Percentiles rank a stretch among this genome's conserved stretches.
Evolutionary conservation across 257 asterid species (phyloP).

Genomic region (Henckelia pumila): DNA sequence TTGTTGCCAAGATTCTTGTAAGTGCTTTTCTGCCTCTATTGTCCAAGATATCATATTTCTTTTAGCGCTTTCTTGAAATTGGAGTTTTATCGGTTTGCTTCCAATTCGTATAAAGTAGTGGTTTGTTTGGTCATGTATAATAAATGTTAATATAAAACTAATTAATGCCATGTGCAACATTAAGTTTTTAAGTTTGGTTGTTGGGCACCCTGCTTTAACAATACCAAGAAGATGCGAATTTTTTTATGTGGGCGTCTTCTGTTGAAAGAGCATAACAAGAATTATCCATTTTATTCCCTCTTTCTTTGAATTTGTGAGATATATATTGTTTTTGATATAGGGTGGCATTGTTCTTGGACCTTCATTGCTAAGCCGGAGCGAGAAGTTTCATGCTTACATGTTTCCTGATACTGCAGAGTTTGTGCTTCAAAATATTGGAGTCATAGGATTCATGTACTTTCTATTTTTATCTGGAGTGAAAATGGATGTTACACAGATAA

Average conservation of each 20-base stretch:
- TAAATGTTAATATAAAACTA: too few relatives aligned
- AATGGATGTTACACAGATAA: slow-evolving; percentile 41
- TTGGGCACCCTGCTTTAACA: too few relatives aligned
- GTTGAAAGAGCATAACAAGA: background rate
- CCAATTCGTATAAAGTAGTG: background rate
- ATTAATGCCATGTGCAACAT: too few relatives aligned
- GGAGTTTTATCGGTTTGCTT: too few relatives aligned
- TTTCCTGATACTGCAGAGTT: slow-evolving; percentile 43
- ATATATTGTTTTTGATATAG: slow-evolving; percentile 31
- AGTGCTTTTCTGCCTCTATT: slow-evolving; percentile 26
- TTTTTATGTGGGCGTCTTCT: background rate
- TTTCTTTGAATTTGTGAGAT: background rate
- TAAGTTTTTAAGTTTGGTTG: too few relatives aligned
- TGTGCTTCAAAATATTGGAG: slow-evolving; percentile 48
- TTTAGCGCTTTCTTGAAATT: too few relatives aligned
- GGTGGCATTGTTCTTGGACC: slow-evolving; percentile 83
- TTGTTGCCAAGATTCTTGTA: slow-evolving; percentile 66
- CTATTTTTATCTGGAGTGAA: slow-evolving; percentile 70
- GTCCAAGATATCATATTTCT: background rate
- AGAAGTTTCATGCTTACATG: slow-evolving; percentile 37
- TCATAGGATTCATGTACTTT: slow-evolving; percentile 74
- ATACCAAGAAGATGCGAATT: too few relatives aligned
- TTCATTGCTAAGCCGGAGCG: slow-evolving; percentile 50
- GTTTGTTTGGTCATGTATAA: too few relatives aligned
- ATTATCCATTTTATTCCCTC: background rate